Evolutionary conservation across 1,139 yeast species (phyloP).

Genomic region (Spathaspora jeffriesii): DNA sequence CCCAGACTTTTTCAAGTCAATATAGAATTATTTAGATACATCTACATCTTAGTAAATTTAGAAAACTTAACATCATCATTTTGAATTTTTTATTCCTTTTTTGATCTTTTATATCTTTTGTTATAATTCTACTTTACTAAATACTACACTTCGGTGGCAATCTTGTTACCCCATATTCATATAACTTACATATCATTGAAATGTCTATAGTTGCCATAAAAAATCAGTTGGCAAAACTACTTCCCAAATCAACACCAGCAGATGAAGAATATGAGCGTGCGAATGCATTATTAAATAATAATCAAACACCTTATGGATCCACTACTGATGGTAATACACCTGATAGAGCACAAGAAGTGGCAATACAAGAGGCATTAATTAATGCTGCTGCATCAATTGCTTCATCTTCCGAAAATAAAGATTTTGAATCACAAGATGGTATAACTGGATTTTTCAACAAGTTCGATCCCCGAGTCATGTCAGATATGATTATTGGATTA

Average conservation of each 20-base stretch:
- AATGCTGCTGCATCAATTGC: slow-evolving; percentile 21
- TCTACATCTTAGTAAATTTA: not conserved
- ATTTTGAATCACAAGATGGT: slow-evolving; percentile 23
- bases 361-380: slow-evolving; percentile 40
- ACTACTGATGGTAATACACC: slow-evolving; percentile 17
- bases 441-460: slow-evolving; percentile 37
- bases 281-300: slow-evolving; percentile 33
- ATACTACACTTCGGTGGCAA: not conserved
- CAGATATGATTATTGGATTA: slow-evolving; percentile 76
- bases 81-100: not conserved
- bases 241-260: slow-evolving; percentile 26
- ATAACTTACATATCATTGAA: not conserved
- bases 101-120: too few relatives aligned
- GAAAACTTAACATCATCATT: not conserved
- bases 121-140: not conserved
- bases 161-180: not conserved
- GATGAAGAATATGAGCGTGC: slow-evolving; percentile 37
- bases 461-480: slow-evolving; percentile 74
- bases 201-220: slow-evolving; percentile 45
- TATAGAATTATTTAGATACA: too few relatives aligned
- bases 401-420: slow-evolving; percentile 18
- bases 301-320: slow-evolving; percentile 42
- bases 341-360: slow-evolving; percentile 38
- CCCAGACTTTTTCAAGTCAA: not conserved
- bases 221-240: slow-evolving; percentile 30